Percentiles rank a stretch among this genome's conserved stretches.
phyloP scores from a whole-genome alignment of 1,139 yeast species.

The Geotrichum reessii region DNA sequence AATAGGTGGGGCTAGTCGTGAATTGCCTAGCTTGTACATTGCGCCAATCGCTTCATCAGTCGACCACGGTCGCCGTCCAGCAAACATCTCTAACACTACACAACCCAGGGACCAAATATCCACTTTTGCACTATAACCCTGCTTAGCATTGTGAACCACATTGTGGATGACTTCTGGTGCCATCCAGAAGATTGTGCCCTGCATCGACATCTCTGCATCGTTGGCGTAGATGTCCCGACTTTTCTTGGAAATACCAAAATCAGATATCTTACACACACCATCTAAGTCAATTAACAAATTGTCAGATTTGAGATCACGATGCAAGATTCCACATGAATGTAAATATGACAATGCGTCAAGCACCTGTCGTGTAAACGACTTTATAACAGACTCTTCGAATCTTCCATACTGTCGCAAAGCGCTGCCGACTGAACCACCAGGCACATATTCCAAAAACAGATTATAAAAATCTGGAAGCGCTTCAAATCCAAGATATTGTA shows the following conservation, averaged over 20 bases:
- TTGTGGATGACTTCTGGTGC: constrained; percentile 96
- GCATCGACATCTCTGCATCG: constrained; percentile 94
- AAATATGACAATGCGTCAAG: constrained; percentile 77
- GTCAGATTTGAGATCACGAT: constrained; percentile 94
- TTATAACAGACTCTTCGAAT: constrained; percentile 72
- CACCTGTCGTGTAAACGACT: constrained; percentile 72
- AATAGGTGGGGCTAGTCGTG: constrained; percentile 88
- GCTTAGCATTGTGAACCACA: constrained; percentile 67
- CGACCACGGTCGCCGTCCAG: constrained; percentile 51
- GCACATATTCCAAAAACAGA: constrained; percentile 88
- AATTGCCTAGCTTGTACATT: constrained; percentile 57
- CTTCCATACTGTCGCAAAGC: constrained; percentile 78
- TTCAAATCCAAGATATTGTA: constrained; percentile 92
- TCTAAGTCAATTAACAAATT: constrained; percentile 81
- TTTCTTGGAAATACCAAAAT: constrained; percentile 91
- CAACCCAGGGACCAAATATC: constrained; percentile 77
- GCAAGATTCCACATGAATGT: constrained; percentile 82
- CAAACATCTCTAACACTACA: constrained; percentile 88
- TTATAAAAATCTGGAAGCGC: constrained; percentile 70
- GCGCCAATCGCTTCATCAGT: constrained; percentile 50
- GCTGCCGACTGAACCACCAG: constrained; percentile 94
- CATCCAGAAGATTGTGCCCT: constrained; percentile 99
- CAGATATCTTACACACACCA: constrained; percentile 93
- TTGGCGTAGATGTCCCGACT: constrained; percentile 84
- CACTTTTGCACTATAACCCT: constrained; percentile 94